These are phyloP conservation scores for Leishmania lainsoni DNA, from an alignment of 208 protist species.

Conservation along the genomic window DNA sequence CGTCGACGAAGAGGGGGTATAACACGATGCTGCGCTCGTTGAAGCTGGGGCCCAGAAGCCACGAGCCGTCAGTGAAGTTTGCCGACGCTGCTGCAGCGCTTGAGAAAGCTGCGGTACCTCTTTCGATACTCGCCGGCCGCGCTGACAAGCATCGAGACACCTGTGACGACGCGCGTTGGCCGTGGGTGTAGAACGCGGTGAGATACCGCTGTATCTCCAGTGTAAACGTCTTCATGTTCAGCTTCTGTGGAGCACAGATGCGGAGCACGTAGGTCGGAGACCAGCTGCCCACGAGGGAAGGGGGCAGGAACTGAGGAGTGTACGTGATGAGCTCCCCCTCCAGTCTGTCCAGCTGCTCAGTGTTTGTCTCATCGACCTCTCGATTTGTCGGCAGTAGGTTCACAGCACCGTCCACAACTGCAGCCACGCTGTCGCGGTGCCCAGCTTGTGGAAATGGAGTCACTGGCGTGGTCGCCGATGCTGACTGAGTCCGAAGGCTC, in stretches of 20 bases:
- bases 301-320: conserved; percentile 51
- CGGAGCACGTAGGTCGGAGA: conserved; percentile 73
- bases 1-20: conserved; percentile 82
- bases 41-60: conserved; percentile 19
- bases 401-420: conserved; percentile 64
- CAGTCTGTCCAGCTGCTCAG: conserved; percentile 62
- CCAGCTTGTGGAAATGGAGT: background rate
- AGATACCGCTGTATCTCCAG: conserved; percentile 38
- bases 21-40: conserved; percentile 54
- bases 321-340: conserved; percentile 67
- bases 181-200: conserved; percentile 34
- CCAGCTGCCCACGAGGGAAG: conserved; percentile 64
- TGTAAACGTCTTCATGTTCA: conserved; percentile 20
- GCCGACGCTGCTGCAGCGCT: background rate
- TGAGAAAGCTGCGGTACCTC: background rate
- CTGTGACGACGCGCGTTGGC: conserved; percentile 9
- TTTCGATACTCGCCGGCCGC: background rate
- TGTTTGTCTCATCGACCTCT: conserved; percentile 69
- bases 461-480: background rate
- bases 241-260: conserved; percentile 18
- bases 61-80: conserved; percentile 22
- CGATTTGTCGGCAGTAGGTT: conserved; percentile 86
- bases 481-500: background rate
- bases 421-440: background rate
- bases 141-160: background rate